Base-by-base conservation (phyloP, 148 eudicot genomes). In the Vaccinium myrtillus region DNA sequence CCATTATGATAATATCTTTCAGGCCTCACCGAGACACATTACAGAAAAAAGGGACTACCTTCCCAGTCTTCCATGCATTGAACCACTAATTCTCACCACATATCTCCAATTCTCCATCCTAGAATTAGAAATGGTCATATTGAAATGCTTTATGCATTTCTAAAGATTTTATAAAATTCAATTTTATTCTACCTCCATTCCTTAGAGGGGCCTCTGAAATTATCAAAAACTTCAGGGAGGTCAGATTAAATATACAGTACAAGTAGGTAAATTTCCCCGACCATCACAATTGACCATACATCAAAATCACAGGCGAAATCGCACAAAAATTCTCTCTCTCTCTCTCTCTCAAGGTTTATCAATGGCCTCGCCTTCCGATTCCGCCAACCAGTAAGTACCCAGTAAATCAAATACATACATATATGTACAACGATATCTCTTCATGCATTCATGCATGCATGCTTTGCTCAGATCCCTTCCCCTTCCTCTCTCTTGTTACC, bases 331-430 rank as follows among this genome's bases (percentile, higher is more conserved):
- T n/a, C 70, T 8, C 70, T 67, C 73, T 67, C 36, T 67, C 73
- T 32, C 50, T 73, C 77, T 74, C 77, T 74, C 48, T 73, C 43
- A 25, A 8, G 21, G 30, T 4, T 18, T 27, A n/a, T 16, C 86
- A 19, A 89, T 92, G 94, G 88, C 92, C 30, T 89, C 91, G 27
- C 78, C 90, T 19, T 82, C 91, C 43, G 91, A 90, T 83, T 83
- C 88, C 48, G 69, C 88, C 81, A 89, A 84, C 81, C 89, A 88
- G 94, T 92, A 84, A 87, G 86, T 85, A 19, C 65, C 50, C 13
- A 51, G 2, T 15, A 43, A 43, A 2, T 61, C 18, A 63, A 43
- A 0, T n/a, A 46, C 13, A 36, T 8, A 21, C 46, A 46, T 1
- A 46, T 25, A 21, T 2, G 27, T 10, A 14, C 39, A n/a, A 48